Evolutionary conservation across 2,329 filamentous ascomycete species (phyloP).

Genomic region (Phialophora verrucosa): DNA sequence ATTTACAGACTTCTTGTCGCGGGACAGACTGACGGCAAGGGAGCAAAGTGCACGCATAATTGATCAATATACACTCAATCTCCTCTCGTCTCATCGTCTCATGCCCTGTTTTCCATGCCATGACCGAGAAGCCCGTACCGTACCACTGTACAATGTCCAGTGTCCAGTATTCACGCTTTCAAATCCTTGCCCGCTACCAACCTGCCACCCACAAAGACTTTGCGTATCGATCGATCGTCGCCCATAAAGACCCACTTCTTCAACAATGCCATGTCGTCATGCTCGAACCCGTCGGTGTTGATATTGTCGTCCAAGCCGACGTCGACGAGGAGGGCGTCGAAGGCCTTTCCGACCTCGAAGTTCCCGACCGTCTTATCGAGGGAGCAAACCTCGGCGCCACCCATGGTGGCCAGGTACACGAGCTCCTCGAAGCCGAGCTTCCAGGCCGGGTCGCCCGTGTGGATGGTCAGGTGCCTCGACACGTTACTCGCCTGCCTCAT

Average conservation of each 20-base stretch:
- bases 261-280: constrained; percentile 59
- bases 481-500: constrained; percentile 63
- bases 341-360: constrained; percentile 45
- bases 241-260: constrained; percentile 71
- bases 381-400: constrained; percentile 65
- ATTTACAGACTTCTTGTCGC: constrained; percentile 4
- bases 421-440: constrained; percentile 48
- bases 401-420: constrained; percentile 66
- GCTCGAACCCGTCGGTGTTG: constrained; percentile 61
- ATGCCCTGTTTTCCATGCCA: neutral
- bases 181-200: constrained; percentile 21
- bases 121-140: neutral
- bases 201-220: constrained; percentile 61
- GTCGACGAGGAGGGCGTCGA: constrained; percentile 42
- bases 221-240: constrained; percentile 65
- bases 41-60: constrained; percentile 8
- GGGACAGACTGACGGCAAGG: neutral
- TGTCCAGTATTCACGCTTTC: neutral
- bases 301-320: constrained; percentile 43
- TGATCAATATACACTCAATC: constrained; percentile 20
- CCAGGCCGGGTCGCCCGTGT: constrained; percentile 19
- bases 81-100: neutral
- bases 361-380: constrained; percentile 52
- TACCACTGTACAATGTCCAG: too few relatives aligned
- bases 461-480: constrained; percentile 31